phyloP scores from a whole-genome alignment of 805 yeast genomes.

The Pichia nanzhaoensis region DNA sequence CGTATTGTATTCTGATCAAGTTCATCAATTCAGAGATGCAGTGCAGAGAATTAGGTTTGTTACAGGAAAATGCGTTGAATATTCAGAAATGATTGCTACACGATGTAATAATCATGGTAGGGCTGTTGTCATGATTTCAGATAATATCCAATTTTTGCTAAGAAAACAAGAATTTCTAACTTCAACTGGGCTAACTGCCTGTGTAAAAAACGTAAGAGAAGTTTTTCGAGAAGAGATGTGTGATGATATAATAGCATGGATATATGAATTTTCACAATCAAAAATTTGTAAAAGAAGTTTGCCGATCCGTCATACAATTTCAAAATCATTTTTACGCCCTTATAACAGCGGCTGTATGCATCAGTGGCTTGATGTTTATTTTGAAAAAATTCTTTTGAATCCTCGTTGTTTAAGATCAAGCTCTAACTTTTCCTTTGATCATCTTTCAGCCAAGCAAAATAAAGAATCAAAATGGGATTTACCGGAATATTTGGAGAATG shows the following conservation, averaged over 20 bases:
- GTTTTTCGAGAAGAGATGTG: slow-evolving; percentile 76
- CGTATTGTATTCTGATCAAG: slow-evolving; percentile 71
- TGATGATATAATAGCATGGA: slow-evolving; percentile 63
- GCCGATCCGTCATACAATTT: slow-evolving; percentile 42
- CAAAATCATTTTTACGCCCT: slow-evolving; percentile 50
- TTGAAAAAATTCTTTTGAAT: slow-evolving; percentile 25
- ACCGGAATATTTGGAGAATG: slow-evolving; percentile 34
- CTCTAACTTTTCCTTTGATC: neutral
- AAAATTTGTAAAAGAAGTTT: slow-evolving; percentile 44
- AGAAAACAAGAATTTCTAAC: slow-evolving; percentile 51
- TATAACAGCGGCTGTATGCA: slow-evolving; percentile 50
- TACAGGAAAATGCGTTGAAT: slow-evolving; percentile 55
- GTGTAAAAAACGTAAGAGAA: slow-evolving; percentile 63
- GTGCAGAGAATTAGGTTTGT: slow-evolving; percentile 56
- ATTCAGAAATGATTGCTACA: slow-evolving; percentile 66
- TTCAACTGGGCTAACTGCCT: slow-evolving; percentile 57
- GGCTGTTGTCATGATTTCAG: slow-evolving; percentile 58
- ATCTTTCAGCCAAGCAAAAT: neutral
- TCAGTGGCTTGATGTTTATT: slow-evolving; percentile 22
- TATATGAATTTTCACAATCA: slow-evolving; percentile 50
- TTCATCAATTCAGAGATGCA: slow-evolving; percentile 69
- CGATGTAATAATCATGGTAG: slow-evolving; percentile 59
- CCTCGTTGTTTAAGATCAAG: slow-evolving; percentile 13
- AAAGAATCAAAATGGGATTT: slow-evolving; percentile 39
- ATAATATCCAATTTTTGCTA: slow-evolving; percentile 41